Evolutionary conservation across 2,329 filamentous ascomycete species (phyloP).

Genomic region (Fusarium incarnatum): DNA sequence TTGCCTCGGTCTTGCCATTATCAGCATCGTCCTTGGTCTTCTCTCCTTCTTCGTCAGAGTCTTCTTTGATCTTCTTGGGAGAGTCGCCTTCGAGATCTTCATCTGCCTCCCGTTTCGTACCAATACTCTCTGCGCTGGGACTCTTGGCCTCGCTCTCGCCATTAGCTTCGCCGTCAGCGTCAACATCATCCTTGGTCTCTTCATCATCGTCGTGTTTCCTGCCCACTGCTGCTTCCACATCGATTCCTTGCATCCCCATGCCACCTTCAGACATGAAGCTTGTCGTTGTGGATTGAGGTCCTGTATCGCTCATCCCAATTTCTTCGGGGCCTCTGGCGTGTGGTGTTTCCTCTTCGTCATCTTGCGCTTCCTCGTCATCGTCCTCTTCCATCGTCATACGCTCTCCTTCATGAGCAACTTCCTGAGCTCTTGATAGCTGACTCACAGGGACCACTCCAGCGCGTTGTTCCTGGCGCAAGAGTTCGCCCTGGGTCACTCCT

Average conservation of each 20-base stretch:
- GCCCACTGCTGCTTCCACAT: slow-evolving; percentile 71
- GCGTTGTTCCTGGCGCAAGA: slow-evolving; percentile 87
- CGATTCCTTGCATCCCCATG: slow-evolving; percentile 66
- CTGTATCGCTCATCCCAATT: slow-evolving; percentile 88
- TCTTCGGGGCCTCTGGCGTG: slow-evolving; percentile 87
- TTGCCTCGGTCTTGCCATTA: slow-evolving; percentile 5
- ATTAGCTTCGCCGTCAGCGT: slow-evolving; percentile 37
- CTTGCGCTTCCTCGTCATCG: slow-evolving; percentile 52
- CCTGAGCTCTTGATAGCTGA: slow-evolving; percentile 63
- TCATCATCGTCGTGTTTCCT: slow-evolving; percentile 56
- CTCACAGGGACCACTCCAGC: slow-evolving; percentile 80
- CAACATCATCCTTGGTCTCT: slow-evolving; percentile 34
- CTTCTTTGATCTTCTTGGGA: slow-evolving; percentile 64
- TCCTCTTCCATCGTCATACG: slow-evolving; percentile 45
- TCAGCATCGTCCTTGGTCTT: slow-evolving; percentile 43
- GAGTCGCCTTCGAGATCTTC: slow-evolving; percentile 57
- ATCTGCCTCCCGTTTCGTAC: slow-evolving; percentile 68
- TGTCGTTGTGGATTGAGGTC: slow-evolving; percentile 70
- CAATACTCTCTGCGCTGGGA: slow-evolving; percentile 50
- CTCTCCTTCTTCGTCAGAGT: slow-evolving; percentile 54
- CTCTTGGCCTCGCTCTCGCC: slow-evolving; percentile 48
- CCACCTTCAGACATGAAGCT: slow-evolving; percentile 55
- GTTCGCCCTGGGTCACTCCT: slow-evolving; percentile 83
- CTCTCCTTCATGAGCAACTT: slow-evolving; percentile 46
- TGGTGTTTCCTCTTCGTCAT: slow-evolving; percentile 70